Evolutionary conservation across 1,139 yeast species (phyloP), one percentile per base, ranked within the genome.

Genomic region (Hemisphaericaspora xylanilytica): DNA sequence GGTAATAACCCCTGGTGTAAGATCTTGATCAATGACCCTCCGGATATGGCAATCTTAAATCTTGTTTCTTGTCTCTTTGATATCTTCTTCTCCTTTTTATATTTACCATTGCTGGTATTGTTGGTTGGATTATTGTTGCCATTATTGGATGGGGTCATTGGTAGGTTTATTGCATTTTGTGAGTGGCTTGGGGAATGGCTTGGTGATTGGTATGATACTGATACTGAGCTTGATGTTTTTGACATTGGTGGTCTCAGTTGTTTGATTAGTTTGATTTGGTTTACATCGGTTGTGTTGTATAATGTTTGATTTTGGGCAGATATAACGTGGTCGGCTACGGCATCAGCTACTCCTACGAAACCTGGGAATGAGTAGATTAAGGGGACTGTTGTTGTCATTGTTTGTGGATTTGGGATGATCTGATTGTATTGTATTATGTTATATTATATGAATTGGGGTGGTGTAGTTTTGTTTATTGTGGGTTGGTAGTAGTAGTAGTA

Each of bases 301-400:
- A 85, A 65, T 7, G 88, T 78, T 53, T 73, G 65, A 55, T 88
- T 83, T 64, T 92, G 97, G 11, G 90, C 85, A 30, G 81, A 73
- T 33, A 89, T 78, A 40, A 90, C 81, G 57, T 87, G 89, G 55
- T 87, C 92, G 1, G 96, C 97, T 31, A 90, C 96, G 17, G 96
- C 96, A 42, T 86, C 95, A 3, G 97, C 96, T 26, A 89, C 97
- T 15, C 89, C 95, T 25, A 81, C 70, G 55, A 88, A 83, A 61
- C 85, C 95, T 33, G 90, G 95, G 59, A 89, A 89, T 35, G 96
- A 86, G 70, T 85, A 88, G 39, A 89, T 84, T 49, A 88, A 81
- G 20, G 97, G 97, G 28, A 89, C 96, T 8, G 95, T 85, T 10
- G 96, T 86, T 2, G 96, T 88, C 96, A 88, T 88, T 25, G 8